A percentile compares a stretch with the other conserved stretches of the same genome.
These are phyloP conservation scores for Monilinia laxa DNA, from an alignment of 2,329 filamentous ascomycete species.

Conservation along the genomic window DNA sequence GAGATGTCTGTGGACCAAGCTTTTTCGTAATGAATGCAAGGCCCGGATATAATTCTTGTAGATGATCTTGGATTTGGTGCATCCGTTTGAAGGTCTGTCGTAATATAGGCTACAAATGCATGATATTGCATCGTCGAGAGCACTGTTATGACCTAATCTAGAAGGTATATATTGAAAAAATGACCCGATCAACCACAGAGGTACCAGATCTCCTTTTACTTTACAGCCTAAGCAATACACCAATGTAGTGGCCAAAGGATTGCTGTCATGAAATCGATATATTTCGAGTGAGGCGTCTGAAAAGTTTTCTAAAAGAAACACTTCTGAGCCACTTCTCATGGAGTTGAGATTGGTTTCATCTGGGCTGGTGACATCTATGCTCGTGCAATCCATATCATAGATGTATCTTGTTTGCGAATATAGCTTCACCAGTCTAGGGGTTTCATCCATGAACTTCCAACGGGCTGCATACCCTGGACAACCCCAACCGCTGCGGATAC, in stretches of 20 bases:
- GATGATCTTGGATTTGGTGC: slow-evolving; percentile 12
- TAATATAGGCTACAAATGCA: slow-evolving; percentile 27
- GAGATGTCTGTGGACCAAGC: slow-evolving; percentile 8
- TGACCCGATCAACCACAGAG: slow-evolving; percentile 21
- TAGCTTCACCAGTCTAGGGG: slow-evolving; percentile 16
- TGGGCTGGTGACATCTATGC: not conserved
- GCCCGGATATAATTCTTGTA: slow-evolving; percentile 25
- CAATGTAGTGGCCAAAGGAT: slow-evolving; percentile 21
- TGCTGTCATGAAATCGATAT: slow-evolving; percentile 19
- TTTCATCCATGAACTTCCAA: slow-evolving; percentile 30
- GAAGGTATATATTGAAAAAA: slow-evolving; percentile 27
- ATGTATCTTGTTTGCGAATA: slow-evolving; percentile 23
- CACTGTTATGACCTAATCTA: slow-evolving; percentile 24
- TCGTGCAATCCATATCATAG: slow-evolving; percentile 17
- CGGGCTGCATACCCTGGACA: slow-evolving; percentile 26
- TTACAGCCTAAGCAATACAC: slow-evolving; percentile 26
- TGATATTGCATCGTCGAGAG: slow-evolving; percentile 28
- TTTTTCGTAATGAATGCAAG: slow-evolving; percentile 22
- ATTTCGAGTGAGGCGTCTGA: not conserved
- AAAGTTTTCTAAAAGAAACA: not conserved
- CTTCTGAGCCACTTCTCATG: no score
- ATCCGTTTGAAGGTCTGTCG: slow-evolving; percentile 8
- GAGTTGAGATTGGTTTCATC: not conserved
- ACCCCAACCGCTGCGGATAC: slow-evolving; percentile 25
- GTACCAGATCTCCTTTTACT: slow-evolving; percentile 22